phyloP scores from a whole-genome alignment of 352 stramenopile species.

The Globisporangium parvum region DNA sequence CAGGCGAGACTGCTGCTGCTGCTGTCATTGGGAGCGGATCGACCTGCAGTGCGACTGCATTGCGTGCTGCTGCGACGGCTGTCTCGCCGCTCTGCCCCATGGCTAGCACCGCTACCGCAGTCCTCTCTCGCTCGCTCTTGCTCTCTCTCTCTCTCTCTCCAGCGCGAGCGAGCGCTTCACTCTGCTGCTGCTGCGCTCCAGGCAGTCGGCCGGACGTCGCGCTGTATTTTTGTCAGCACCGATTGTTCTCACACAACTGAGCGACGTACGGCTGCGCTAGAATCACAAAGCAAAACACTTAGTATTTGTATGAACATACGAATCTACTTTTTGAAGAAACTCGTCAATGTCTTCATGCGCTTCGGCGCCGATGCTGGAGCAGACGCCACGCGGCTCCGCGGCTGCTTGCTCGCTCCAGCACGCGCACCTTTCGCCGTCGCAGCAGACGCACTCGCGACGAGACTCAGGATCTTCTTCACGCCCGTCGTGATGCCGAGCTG shows the following conservation, averaged over 20 bases:
- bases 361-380: constrained; percentile 18
- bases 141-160: neutral
- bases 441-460: constrained; percentile 22
- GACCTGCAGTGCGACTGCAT: constrained; percentile 11
- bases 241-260: neutral
- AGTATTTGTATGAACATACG: constrained; percentile 6
- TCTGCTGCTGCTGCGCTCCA: neutral
- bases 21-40: constrained; percentile 3
- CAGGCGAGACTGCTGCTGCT: constrained; percentile 1
- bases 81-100: constrained; percentile 8
- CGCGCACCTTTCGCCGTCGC: neutral
- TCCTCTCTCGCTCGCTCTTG: neutral
- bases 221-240: neutral
- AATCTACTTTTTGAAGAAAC: constrained; percentile 61
- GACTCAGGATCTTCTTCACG: constrained; percentile 81
- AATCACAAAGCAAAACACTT: constrained; percentile 2
- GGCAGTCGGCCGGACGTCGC: neutral
- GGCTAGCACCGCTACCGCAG: neutral
- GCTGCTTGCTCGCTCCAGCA: neutral
- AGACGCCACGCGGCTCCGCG: constrained; percentile 5
- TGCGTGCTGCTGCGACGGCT: neutral
- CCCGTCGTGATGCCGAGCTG: constrained; percentile 82
- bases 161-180: neutral
- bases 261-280: neutral
- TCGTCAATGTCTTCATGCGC: constrained; percentile 50